Conservation (phyloP, 1,284 basidiomycete genomes). For the Polyporus tsugae region DNA sequence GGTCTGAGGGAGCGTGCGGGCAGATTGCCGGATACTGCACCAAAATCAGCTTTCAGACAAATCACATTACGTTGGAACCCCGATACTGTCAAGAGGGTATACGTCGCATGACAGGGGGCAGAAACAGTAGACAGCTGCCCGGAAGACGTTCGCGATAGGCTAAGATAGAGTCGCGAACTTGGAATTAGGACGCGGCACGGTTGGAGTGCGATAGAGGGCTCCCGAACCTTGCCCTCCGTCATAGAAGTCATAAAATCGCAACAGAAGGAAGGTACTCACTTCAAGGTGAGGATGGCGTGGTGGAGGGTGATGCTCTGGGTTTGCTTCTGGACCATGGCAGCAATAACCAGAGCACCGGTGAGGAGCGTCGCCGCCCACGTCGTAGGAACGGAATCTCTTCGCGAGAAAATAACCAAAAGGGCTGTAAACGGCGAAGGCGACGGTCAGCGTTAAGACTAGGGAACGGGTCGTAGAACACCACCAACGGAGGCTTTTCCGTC, state of each 20-base stretch:
- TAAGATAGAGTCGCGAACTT: no score
- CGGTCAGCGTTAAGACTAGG: constrained; percentile 11
- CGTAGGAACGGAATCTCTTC: constrained; percentile 39
- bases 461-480: constrained; percentile 6
- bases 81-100: no score
- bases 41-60: no score
- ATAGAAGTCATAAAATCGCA: background rate
- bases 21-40: no score
- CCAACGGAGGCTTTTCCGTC: background rate
- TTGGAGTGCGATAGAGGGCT: no score
- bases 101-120: no score
- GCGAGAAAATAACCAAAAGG: constrained; percentile 40
- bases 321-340: constrained; percentile 40
- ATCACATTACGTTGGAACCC: no score
- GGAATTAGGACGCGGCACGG: no score
- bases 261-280: constrained; percentile 30
- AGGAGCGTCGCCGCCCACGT: constrained; percentile 43
- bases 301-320: constrained; percentile 37
- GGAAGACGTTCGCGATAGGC: no score
- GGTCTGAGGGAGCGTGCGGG: no score
- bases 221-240: no score
- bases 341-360: constrained; percentile 40
- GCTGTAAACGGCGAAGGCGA: constrained; percentile 26
- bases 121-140: no score
- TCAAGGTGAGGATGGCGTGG: constrained; percentile 40